Conservation (phyloP, 192 early-diverging fungal genomes). For the Coemansia sp. region DNA sequence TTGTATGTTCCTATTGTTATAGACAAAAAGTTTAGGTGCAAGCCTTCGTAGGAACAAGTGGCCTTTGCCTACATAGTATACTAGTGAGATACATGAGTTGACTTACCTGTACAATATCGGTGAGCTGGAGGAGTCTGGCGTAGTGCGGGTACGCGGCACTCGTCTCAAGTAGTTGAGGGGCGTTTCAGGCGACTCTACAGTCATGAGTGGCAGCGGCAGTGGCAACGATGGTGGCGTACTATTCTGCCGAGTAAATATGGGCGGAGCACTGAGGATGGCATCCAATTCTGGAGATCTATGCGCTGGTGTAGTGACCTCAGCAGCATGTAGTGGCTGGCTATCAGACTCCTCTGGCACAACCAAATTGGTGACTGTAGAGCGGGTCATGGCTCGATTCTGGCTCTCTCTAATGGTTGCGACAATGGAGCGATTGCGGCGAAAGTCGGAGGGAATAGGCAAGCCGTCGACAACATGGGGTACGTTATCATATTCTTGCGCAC, state of each 20-base stretch:
- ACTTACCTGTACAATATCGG: background rate
- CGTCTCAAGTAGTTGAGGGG: background rate
- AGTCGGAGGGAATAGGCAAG: slow-evolving; percentile 24
- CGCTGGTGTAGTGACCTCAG: background rate
- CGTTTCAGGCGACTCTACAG: background rate
- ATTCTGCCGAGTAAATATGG: too few relatives aligned
- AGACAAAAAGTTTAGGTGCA: background rate
- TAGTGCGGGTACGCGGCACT: background rate
- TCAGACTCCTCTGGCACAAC: background rate
- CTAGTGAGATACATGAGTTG: background rate
- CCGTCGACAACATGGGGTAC: slow-evolving; percentile 10
- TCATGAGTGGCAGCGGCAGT: background rate
- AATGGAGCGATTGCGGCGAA: slow-evolving; percentile 49
- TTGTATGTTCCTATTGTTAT: slow-evolving; percentile 15
- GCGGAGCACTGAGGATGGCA: too few relatives aligned
- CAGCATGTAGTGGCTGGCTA: background rate
- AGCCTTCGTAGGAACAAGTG: too few relatives aligned
- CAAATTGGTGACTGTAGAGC: background rate
- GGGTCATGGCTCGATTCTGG: background rate
- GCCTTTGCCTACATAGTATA: background rate
- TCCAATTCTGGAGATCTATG: background rate
- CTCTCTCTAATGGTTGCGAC: slow-evolving; percentile 27
- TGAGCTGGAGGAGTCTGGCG: background rate
- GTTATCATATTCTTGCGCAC: slow-evolving; percentile 27
- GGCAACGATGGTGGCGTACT: background rate